phyloP scores from a whole-genome alignment of 2,329 filamentous ascomycete species.

The Monilinia aucupariae region DNA sequence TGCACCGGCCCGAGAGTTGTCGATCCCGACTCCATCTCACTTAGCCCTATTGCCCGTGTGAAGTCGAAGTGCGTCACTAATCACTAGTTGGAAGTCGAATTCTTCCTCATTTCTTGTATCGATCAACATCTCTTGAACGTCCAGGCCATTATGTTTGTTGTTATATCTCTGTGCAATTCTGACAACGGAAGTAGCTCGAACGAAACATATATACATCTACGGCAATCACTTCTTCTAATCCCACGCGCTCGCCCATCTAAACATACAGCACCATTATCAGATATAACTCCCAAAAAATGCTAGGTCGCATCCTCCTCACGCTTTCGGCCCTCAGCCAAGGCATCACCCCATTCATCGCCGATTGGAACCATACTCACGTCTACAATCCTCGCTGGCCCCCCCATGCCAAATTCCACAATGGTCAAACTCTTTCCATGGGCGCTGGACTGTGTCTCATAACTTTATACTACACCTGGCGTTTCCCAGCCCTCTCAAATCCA shows the following conservation, averaged over 20 bases:
- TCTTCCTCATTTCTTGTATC: neutral
- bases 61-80: neutral
- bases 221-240: neutral
- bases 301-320: slow-evolving; percentile 24
- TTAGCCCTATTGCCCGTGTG: neutral
- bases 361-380: slow-evolving; percentile 43
- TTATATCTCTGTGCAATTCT: neutral
- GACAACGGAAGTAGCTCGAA: neutral
- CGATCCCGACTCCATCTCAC: neutral
- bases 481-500: neutral
- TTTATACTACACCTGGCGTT: slow-evolving; percentile 37
- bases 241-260: neutral
- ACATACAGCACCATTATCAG: neutral
- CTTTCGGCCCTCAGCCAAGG: slow-evolving; percentile 24
- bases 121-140: neutral
- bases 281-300: slow-evolving; percentile 12
- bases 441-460: slow-evolving; percentile 38
- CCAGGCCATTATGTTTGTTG: neutral
- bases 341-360: slow-evolving; percentile 32
- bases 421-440: slow-evolving; percentile 47
- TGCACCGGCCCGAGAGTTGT: neutral
- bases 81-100: neutral
- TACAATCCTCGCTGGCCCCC: slow-evolving; percentile 45
- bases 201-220: neutral
- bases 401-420: slow-evolving; percentile 49